Evolutionary conservation across 306 rosid genomes (phyloP), one percentile per base, ranked within the genome.

Genomic region (Biancaea sappan): DNA sequence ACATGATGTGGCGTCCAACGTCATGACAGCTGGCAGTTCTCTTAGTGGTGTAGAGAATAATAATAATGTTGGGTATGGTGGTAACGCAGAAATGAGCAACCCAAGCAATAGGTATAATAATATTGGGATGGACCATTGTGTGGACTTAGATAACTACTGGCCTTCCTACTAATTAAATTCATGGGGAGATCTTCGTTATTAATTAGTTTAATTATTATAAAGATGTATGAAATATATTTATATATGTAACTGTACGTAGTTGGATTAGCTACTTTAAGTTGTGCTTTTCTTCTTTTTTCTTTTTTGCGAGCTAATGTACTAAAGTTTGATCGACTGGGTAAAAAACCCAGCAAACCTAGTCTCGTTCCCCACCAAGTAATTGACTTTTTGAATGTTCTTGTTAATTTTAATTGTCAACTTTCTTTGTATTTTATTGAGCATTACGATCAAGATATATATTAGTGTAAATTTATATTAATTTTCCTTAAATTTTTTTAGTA

Each of bases 81-180:
- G 84, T 13, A 8, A 74, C 2, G 51, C 32, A 16, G 92, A 92
- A 73, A 83, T 86, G 84, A 83, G 64, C 67, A 75, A 74, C 65
- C 37, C 76, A 8, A 37, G 80, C 31, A 88, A 80, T 75, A 83
- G 96, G 70, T 90, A 58, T n/a, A n/a, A n/a, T n/a, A n/a, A n/a
- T 48, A 60, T 86, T 85, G 84, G 85, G 73, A 78, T 92, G 88
- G 97, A 88, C 5, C 85, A 83, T 26, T 92, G 96, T 86, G 76
- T 88, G 88, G 96, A 90, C 78, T 85, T 92, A 7, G 96, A 92
- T 16, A 83, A 63, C 82, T 92, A 90, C 86, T 92, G 97, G 97
- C 86, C 84, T 54, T 18, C 83, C 72, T 90, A 85, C 81, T 89
- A 83, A 85, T 79, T 89, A 83, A 84, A 64, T 16, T 51, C 5